A percentile compares a stretch with the other conserved stretches of the same genome.
phyloP scores from a whole-genome alignment of 129 eudicot genomes.

The Dittrichia graveolens region DNA sequence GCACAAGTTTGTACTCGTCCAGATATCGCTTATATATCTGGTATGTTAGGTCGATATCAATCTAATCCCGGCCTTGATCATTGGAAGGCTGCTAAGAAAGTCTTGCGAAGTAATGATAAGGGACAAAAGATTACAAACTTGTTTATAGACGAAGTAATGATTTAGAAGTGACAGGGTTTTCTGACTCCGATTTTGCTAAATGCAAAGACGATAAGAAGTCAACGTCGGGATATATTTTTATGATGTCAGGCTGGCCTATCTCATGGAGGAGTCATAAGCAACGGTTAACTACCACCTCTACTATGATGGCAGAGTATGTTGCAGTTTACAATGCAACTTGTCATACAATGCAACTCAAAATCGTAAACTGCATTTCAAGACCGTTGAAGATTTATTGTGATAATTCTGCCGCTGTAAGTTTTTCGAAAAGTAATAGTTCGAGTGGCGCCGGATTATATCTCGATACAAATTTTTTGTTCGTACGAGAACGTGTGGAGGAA shows the following conservation, averaged over 20 bases:
- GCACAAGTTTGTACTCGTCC: too few species aligned
- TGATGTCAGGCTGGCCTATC: too few species aligned
- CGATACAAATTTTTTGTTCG: too few species aligned
- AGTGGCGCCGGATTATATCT: too few species aligned
- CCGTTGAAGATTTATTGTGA: not conserved
- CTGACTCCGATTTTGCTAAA: not conserved
- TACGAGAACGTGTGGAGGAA: too few species aligned
- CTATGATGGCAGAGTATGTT: not conserved
- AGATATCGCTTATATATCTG: too few species aligned
- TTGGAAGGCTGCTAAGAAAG: not conserved
- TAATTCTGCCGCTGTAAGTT: too few species aligned
- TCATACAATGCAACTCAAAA: not conserved
- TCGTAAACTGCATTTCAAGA: not conserved
- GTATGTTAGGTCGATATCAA: not conserved
- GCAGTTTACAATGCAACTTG: not conserved
- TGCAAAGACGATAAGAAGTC: not conserved
- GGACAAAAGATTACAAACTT: not conserved
- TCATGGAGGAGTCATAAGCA: not conserved
- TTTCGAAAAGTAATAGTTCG: too few species aligned
- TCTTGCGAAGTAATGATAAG: not conserved
- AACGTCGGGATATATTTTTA: not conserved
- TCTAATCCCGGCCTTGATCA: not conserved
- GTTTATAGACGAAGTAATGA: not conserved
- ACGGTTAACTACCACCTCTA: not conserved
- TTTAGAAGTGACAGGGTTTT: not conserved